phyloP scores from a whole-genome alignment of 2,329 filamentous ascomycete species.

The Rhynchosporium secalis region DNA sequence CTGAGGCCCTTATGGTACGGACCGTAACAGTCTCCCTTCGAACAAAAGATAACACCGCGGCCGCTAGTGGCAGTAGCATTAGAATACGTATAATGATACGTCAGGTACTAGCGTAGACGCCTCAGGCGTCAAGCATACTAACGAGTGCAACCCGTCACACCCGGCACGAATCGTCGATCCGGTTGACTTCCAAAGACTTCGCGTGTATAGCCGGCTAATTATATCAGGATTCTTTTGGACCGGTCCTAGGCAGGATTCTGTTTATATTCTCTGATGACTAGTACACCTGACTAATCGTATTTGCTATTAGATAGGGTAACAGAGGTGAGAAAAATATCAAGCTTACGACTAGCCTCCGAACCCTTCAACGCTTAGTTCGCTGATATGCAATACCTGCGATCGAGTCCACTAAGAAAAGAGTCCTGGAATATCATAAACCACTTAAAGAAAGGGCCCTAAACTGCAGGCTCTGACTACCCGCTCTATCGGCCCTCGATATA shows the following conservation, averaged over 20 bases:
- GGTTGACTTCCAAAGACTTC: constrained; percentile 39
- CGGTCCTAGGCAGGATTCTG: constrained; percentile 30
- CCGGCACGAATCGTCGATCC: constrained; percentile 37
- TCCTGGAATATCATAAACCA: constrained; percentile 34
- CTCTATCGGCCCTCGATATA: constrained; percentile 32
- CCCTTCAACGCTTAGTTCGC: constrained; percentile 34
- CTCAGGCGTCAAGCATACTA: no score
- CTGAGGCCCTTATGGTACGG: no score
- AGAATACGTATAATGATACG: no score
- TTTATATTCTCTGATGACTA: constrained; percentile 32
- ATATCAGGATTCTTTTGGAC: constrained; percentile 30
- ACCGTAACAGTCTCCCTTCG: no score
- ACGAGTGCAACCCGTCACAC: no score
- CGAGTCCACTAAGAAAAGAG: constrained; percentile 30
- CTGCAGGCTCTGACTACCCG: constrained; percentile 30
- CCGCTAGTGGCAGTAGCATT: no score
- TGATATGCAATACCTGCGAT: constrained; percentile 32
- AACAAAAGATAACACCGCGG: no score
- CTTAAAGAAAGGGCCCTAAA: constrained; percentile 31
- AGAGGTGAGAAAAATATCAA: constrained; percentile 32
- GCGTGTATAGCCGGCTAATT: constrained; percentile 33
- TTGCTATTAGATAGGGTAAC: constrained; percentile 23
- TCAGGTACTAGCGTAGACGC: no score
- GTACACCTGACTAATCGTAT: constrained; percentile 32
- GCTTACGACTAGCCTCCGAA: constrained; percentile 33